These are phyloP conservation scores for Monotropa hypopitys DNA, from an alignment of 179 eudicot genomes.

Conservation along the genomic window DNA sequence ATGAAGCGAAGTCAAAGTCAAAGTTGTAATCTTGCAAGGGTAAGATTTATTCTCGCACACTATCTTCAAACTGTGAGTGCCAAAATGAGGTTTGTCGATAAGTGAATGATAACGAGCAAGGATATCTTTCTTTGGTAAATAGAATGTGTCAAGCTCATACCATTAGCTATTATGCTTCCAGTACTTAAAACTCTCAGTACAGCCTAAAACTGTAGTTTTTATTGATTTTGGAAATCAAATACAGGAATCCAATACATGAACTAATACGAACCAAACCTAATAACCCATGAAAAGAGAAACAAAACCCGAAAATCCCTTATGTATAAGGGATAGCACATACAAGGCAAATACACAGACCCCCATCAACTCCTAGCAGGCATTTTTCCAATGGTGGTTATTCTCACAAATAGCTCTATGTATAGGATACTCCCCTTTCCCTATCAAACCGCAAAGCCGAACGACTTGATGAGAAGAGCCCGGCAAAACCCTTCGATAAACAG, in stretches of 20 bases:
- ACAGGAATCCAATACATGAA: neutral
- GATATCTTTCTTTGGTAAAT: neutral
- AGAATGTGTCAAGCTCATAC: neutral
- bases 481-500: slow-evolving; percentile 59
- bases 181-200: neutral
- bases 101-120: neutral
- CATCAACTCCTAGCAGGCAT: neutral
- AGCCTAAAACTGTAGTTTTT: neutral
- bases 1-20: too few relatives aligned
- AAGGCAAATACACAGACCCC: neutral
- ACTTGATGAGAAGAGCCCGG: slow-evolving; percentile 54
- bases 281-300: too few relatives aligned
- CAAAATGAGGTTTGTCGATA: too few relatives aligned
- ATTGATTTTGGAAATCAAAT: slow-evolving; percentile 2
- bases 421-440: slow-evolving; percentile 27
- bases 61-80: too few relatives aligned
- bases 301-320: neutral
- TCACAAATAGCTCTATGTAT: neutral
- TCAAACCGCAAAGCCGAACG: slow-evolving; percentile 30
- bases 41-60: too few relatives aligned
- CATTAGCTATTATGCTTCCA: neutral
- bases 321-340: neutral
- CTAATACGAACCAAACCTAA: neutral
- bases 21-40: too few relatives aligned
- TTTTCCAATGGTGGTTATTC: neutral